Percentiles rank a stretch among this genome's conserved stretches.
Evolutionary conservation across 1,284 basidiomycete genomes (phyloP).

Genomic region (Pulchroboletus neoregius): DNA sequence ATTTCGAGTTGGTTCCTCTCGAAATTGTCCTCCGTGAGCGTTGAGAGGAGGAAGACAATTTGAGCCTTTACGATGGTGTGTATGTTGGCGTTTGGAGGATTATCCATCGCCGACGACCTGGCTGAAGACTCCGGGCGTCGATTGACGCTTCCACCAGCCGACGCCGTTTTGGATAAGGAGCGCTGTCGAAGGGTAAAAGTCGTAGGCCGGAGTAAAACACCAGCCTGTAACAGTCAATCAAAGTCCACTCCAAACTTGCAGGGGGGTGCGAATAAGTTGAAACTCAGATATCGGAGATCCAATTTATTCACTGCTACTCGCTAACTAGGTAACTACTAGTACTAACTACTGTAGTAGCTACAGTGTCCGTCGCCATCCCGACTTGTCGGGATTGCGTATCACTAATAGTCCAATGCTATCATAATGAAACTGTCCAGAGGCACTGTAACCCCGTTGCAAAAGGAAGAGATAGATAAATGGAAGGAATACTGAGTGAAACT

Average conservation of each 20-base stretch:
- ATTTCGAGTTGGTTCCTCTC: constrained; percentile 89
- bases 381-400: neutral
- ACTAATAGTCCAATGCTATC: neutral
- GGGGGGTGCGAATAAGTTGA: constrained; percentile 12
- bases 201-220: constrained; percentile 33
- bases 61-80: constrained; percentile 83
- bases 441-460: neutral
- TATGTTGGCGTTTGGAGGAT: constrained; percentile 50
- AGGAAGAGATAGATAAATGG: neutral
- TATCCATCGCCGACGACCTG: constrained; percentile 46
- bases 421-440: constrained; percentile 7
- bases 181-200: constrained; percentile 26
- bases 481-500: neutral
- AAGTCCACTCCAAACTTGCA: constrained; percentile 16
- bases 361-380: constrained; percentile 1
- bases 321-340: no score
- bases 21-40: constrained; percentile 92
- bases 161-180: constrained; percentile 61
- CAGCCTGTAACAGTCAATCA: constrained; percentile 32
- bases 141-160: constrained; percentile 63
- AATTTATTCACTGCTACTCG: constrained; percentile 7
- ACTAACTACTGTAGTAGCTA: no score
- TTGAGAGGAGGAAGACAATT: constrained; percentile 91
- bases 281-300: constrained; percentile 24
- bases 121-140: constrained; percentile 75